Evolutionary conservation across 2,329 filamentous ascomycete genomes (phyloP), one percentile per base, ranked within the genome.

Genomic region (Hymenoscyphus scutula): DNA sequence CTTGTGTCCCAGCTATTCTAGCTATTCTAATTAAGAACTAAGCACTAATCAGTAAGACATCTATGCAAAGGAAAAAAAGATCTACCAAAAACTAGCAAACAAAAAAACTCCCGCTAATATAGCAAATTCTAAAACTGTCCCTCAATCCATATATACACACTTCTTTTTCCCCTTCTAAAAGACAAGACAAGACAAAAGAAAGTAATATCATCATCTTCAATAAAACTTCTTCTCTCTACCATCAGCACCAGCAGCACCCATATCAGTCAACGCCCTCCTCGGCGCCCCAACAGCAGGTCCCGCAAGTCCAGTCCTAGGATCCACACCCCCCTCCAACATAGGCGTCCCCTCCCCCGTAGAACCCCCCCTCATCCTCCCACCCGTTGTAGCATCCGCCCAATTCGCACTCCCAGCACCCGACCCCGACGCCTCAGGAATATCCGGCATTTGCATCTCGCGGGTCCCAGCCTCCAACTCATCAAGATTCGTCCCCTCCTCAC

Each of bases 351-450:
- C 38, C 32, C 57, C 23, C 55, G 54, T 41, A 56, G 32, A 53
- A 25, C 41, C 13, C 29, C 48, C 30, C 38, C 25, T 30, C 27
- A 53, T 10, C 45, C 55, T 37, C 19, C 30, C 19, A 32, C 25
- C n/a, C n/a, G n/a, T n/a, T n/a, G n/a, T 37, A 37, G 58, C 34
- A 45, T 61, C 30, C 41, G 56, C 54, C n/a, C 64, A 56, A 53
- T 65, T 67, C 17, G 56, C 59, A 7, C 59, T 61, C n/a, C n/a
- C n/a, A n/a, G n/a, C n/a, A 53, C 64, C 68, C 1, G 41, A 25
- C 5, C 67, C 65, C 0, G 61, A 68, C 0, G 66, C 62, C 62
- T 81, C 79, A 0, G 78, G 78, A 29, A 81, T 80, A 62, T 78
- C 77, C 10, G 76, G 79, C 62, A 79, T 77, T 25, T 23, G 6